These are phyloP conservation scores for Kwoniella sp. DNA, from an alignment of 768 basidiomycete genomes.

Conservation along the genomic window DNA sequence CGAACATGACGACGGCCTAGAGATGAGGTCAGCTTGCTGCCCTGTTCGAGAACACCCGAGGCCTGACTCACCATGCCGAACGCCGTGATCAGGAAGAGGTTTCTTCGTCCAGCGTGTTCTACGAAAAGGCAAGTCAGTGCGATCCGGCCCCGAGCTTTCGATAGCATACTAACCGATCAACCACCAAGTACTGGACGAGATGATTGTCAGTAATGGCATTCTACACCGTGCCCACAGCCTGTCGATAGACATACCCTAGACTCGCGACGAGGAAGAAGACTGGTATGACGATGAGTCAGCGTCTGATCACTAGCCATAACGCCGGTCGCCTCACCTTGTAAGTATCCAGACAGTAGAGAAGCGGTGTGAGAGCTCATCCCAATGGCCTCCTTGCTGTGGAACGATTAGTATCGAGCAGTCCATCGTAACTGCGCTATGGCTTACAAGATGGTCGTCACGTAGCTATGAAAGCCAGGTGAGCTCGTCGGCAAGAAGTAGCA, in stretches of 20 bases:
- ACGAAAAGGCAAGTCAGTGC: conserved; percentile 2
- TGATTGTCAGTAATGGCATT: neutral
- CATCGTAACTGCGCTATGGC: neutral
- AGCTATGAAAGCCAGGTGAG: too few species aligned
- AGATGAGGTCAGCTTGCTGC: neutral
- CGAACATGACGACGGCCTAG: conserved; percentile 26
- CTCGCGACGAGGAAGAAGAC: conserved; percentile 23
- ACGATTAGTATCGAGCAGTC: neutral
- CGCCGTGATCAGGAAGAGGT: conserved; percentile 17
- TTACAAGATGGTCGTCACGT: conserved; percentile 25
- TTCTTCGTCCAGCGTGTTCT: conserved; percentile 20
- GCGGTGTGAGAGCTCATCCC: conserved; percentile 9
- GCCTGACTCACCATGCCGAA: conserved; percentile 22
- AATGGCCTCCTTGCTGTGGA: conserved; percentile 14
- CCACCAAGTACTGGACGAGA: conserved; percentile 19
- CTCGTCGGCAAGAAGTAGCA: neutral
- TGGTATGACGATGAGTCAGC: neutral
- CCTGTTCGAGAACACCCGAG: neutral
- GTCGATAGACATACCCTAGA: conserved; percentile 5
- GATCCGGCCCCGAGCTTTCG: too few species aligned
- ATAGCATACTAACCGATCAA: conserved; percentile 12
- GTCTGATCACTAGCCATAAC: neutral
- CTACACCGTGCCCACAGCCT: too few species aligned
- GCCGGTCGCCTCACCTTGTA: conserved; percentile 7
- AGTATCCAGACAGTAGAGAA: conserved; percentile 21